phyloP scores from a whole-genome alignment of 1,139 yeast genomes.

The Arxiozyma slooffiae region DNA sequence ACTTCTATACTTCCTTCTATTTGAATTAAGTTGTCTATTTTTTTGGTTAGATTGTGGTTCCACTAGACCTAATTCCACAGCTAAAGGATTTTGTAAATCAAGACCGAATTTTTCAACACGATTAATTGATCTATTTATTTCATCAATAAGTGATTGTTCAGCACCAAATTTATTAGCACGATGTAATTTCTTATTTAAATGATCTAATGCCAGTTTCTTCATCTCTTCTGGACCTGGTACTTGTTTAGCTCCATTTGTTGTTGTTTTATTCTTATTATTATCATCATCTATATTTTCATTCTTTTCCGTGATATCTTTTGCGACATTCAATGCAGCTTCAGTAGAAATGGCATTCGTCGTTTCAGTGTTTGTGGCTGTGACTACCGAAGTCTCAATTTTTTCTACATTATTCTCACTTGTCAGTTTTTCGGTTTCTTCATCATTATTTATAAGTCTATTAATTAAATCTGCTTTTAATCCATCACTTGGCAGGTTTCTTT shows the following conservation, averaged over 20 bases:
- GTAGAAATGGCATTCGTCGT: not conserved
- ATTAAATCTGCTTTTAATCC: constrained; percentile 84
- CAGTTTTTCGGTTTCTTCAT: not conserved
- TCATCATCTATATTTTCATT: not conserved
- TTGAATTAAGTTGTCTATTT: constrained; percentile 1
- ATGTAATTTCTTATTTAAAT: constrained; percentile 54
- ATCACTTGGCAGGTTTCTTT: constrained; percentile 55
- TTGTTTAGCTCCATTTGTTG: constrained; percentile 9
- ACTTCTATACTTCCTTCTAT: constrained; percentile 3
- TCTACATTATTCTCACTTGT: constrained; percentile 2
- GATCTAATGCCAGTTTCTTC: constrained; percentile 57
- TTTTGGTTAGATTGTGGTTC: constrained; percentile 7
- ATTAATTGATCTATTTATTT: constrained; percentile 48
- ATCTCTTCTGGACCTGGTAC: constrained; percentile 55
- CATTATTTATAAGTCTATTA: constrained; percentile 41
- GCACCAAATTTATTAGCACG: constrained; percentile 75
- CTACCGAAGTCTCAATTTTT: not conserved
- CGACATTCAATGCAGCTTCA: not conserved
- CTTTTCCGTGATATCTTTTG: not conserved
- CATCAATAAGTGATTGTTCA: constrained; percentile 38
- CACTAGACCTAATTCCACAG: constrained; percentile 52
- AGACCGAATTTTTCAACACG: constrained; percentile 83
- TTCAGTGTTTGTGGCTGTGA: not conserved
- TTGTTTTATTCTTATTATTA: not conserved
- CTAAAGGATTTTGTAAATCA: constrained; percentile 56